Conservation (phyloP, 176 grass and related monocot genomes). For the Oryza glumipatula region DNA sequence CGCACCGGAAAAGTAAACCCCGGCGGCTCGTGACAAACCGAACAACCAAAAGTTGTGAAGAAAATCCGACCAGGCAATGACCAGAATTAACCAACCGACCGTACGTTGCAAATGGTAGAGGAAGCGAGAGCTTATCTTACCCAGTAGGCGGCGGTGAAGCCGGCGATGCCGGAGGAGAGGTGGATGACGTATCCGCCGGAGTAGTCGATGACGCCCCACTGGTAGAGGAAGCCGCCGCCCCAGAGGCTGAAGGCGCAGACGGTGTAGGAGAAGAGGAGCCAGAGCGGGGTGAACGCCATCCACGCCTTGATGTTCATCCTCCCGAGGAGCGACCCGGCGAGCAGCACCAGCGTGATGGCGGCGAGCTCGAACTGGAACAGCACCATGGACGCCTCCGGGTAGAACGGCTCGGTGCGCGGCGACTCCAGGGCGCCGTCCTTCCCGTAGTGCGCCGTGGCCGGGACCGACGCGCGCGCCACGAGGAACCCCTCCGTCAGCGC, state of each 20-base stretch:
- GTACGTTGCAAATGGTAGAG: background rate
- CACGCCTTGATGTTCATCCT: conserved; percentile 85
- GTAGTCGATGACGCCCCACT: conserved; percentile 97
- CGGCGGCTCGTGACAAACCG: background rate
- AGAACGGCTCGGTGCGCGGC: conserved; percentile 56
- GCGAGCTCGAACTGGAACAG: conserved; percentile 78
- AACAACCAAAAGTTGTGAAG: background rate
- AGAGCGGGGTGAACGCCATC: conserved; percentile 81
- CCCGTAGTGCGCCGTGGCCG: conserved; percentile 57
- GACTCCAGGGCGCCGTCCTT: conserved; percentile 44
- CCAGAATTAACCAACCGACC: background rate
- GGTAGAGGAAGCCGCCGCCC: conserved; percentile 83
- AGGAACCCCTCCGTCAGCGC: conserved; percentile 61
- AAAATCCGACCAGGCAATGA: conserved; percentile 16
- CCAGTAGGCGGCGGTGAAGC: conserved; percentile 88
- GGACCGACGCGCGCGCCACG: conserved; percentile 43
- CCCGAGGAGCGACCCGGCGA: conserved; percentile 72
- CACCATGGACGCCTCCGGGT: conserved; percentile 74
- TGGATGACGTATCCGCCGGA: conserved; percentile 93
- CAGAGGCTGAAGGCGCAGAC: conserved; percentile 74
- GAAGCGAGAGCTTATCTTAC: background rate
- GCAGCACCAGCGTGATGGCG: conserved; percentile 70
- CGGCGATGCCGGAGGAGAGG: conserved; percentile 81
- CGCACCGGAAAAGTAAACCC: background rate
- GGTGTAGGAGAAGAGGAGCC: conserved; percentile 75